Conservation (phyloP, 176 grass and related monocot genomes). For the Carex parvula region DNA sequence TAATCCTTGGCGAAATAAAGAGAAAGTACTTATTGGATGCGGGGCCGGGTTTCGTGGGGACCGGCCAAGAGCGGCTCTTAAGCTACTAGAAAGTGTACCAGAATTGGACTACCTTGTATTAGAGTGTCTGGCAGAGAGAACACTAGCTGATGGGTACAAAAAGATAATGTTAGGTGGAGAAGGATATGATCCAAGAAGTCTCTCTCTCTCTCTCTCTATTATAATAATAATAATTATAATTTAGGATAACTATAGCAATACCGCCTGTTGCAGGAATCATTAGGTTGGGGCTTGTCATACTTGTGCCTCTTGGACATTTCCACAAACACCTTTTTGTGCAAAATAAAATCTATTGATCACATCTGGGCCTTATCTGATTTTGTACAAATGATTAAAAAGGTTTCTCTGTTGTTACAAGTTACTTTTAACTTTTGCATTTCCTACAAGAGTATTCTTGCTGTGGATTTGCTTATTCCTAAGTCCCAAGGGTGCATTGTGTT, state of each 20-base stretch:
- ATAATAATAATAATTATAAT: constrained; percentile 1
- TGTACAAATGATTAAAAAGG: not conserved
- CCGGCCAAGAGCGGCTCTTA: constrained; percentile 59
- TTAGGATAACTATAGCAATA: not conserved
- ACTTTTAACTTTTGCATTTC: not conserved
- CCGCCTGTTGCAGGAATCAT: not conserved
- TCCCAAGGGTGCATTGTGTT: not conserved
- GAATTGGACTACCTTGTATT: constrained; percentile 89
- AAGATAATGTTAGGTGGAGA: constrained; percentile 61
- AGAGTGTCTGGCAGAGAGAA: constrained; percentile 90
- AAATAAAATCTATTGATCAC: not conserved
- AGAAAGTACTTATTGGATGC: constrained; percentile 71
- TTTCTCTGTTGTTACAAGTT: not conserved
- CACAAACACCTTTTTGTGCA: not conserved
- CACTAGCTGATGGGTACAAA: constrained; percentile 68
- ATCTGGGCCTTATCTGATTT: not conserved
- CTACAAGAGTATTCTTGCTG: not conserved
- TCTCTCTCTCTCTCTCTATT: constrained; percentile 12
- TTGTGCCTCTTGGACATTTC: not conserved
- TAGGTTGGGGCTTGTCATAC: not conserved
- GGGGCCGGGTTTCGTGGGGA: constrained; percentile 93
- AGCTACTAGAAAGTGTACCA: constrained; percentile 56
- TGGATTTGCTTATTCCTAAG: not conserved
- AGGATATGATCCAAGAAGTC: constrained; percentile 81
- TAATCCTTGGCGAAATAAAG: constrained; percentile 48